phyloP scores from a whole-genome alignment of 2,329 filamentous ascomycete species.

The Triangularia setosa region DNA sequence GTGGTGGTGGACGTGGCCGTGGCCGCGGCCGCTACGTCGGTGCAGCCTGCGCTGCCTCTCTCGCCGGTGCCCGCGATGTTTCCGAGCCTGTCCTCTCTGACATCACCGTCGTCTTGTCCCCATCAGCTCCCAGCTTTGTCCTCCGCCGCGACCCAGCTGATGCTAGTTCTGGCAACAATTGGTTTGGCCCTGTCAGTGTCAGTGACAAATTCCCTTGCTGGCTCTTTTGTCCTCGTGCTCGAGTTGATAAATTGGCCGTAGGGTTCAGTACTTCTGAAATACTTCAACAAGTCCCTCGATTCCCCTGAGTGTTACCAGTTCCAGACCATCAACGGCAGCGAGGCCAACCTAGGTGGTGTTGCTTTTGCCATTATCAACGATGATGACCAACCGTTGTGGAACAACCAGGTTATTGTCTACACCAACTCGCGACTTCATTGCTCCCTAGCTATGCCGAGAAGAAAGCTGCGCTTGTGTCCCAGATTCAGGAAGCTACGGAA shows the following conservation, averaged over 20 bases:
- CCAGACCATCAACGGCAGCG: slow-evolving; percentile 1
- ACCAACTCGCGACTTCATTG: slow-evolving; percentile 2
- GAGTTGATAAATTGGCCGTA: neutral
- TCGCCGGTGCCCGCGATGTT: neutral
- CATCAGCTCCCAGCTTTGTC: neutral
- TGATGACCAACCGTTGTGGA: slow-evolving; percentile 3
- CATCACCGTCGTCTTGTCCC: neutral
- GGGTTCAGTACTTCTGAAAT: neutral
- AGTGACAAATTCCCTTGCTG: neutral
- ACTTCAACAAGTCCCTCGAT: slow-evolving; percentile 3
- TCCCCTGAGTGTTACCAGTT: neutral
- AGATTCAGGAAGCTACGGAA: slow-evolving; percentile 1
- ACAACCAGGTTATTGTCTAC: neutral
- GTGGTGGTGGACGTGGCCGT: neutral
- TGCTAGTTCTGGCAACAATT: neutral
- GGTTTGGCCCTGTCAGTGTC: neutral
- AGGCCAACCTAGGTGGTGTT: neutral
- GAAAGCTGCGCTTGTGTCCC: neutral
- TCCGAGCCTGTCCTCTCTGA: neutral
- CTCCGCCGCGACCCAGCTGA: neutral
- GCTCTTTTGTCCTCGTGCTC: neutral
- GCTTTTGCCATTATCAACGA: slow-evolving; percentile 1
- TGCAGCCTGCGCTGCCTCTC: neutral
- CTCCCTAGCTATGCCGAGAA: slow-evolving; percentile 10
- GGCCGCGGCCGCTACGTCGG: neutral